A percentile compares a stretch with the other conserved stretches of the same genome.
Conservation (phyloP, 1,284 basidiomycete genomes). For the Stygiomarasmius scandens region DNA sequence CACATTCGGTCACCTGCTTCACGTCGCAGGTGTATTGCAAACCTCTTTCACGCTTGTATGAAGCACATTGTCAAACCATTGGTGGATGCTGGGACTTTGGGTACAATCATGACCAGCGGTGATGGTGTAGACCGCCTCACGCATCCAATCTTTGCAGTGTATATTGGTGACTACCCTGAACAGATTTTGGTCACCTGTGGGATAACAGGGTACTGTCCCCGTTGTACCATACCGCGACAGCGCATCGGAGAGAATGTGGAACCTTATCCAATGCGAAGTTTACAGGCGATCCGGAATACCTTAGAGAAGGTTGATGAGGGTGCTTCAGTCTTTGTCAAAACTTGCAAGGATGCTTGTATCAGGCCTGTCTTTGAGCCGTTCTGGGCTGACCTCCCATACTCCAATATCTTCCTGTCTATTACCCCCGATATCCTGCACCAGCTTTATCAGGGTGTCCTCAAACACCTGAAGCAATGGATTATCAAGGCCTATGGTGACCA, state of each 20-base stretch:
- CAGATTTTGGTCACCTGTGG: slow-evolving; percentile 27
- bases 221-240: slow-evolving; percentile 16
- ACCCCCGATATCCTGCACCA: slow-evolving; percentile 5
- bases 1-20: slow-evolving; percentile 31
- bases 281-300: neutral
- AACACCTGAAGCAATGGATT: slow-evolving; percentile 7
- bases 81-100: slow-evolving; percentile 20
- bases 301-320: neutral
- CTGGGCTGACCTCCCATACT: slow-evolving; percentile 3
- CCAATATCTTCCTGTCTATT: neutral
- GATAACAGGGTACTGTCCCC: slow-evolving; percentile 26
- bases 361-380: slow-evolving; percentile 1
- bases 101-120: slow-evolving; percentile 25
- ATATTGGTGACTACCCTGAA: slow-evolving; percentile 33
- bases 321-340: neutral
- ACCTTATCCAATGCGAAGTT: neutral
- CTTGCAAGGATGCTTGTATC: neutral
- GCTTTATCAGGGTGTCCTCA: slow-evolving; percentile 24
- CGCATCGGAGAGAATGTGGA: neutral
- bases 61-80: slow-evolving; percentile 25
- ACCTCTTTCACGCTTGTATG: slow-evolving; percentile 42
- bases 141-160: slow-evolving; percentile 30
- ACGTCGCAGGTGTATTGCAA: slow-evolving; percentile 29
- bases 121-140: slow-evolving; percentile 15
- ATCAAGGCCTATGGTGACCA: neutral